Evolutionary conservation across 1,284 basidiomycete genomes (phyloP), one percentile per base, ranked within the genome.

Genomic region (Ustilago shanxiensis): DNA sequence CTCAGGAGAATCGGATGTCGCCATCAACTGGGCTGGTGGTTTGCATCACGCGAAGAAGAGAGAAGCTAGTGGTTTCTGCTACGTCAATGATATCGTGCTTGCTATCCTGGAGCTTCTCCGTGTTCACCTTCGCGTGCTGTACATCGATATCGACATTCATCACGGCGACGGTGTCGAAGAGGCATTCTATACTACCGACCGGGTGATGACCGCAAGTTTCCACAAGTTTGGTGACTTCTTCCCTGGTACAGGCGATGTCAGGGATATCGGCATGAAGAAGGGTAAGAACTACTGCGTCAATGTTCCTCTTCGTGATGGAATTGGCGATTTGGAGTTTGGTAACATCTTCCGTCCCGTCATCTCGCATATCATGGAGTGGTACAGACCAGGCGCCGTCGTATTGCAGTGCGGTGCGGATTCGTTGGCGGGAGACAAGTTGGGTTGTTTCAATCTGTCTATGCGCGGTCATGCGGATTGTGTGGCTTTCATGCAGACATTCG

Each of bases 161-260:
- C 96, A 99, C 82, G 96, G 96, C 8, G 97, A 99, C 84, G 97
- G 96, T 20, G 96, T 99, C 37, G 96, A 99, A 83, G 96, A 99
- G 86, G 97, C 96, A 1, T 99, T 99, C 88, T 98, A 98, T 87
- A 95, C 94, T 26, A 98, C 95, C 3, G 93, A 99, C 86, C 89
- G 96, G 59, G 96, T 99, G 79, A 95, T 98, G 92, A 98, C 96
- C 92, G 91, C 85, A 93, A 80, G 93, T 45, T 97, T 99, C 86
- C 97, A 99, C 89, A 88, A 88, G 78, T 98, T 93, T 83, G 95
- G 96, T 24, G 95, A 98, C 83, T 99, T 94, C 87, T 99, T 99
- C 86, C 96, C 96, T 1, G 95, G 95, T 1, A 97, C 95, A 14
- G 87, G 87, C 20, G 86, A 87, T 50, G 79, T 87, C 24, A 72